Evolutionary conservation across 768 basidiomycete species (phyloP).

Genomic region (Mycena polygramma): DNA sequence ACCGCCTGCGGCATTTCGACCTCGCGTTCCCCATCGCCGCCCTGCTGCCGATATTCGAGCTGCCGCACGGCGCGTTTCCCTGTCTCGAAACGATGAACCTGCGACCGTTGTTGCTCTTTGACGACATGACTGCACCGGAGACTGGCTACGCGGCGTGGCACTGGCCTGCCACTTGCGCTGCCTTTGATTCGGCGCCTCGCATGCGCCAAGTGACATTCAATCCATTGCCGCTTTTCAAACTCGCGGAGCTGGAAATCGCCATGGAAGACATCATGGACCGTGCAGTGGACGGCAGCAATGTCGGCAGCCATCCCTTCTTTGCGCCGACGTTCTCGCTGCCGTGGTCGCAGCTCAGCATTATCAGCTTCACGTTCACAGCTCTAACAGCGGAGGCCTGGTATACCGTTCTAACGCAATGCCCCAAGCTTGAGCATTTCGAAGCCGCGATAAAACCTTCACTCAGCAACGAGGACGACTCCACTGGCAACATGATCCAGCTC

Average conservation of each 20-base stretch:
- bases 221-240: not conserved
- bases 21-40: conserved; percentile 3
- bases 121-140: conserved; percentile 7
- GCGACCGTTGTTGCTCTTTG: conserved; percentile 1
- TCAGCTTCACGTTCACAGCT: conserved; percentile 16
- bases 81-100: conserved; percentile 11
- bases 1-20: conserved; percentile 10
- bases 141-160: conserved; percentile 5
- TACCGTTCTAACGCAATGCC: conserved; percentile 9
- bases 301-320: not conserved
- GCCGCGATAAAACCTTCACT: conserved; percentile 6
- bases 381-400: conserved; percentile 10
- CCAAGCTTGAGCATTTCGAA: not conserved
- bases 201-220: conserved; percentile 6
- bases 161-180: conserved; percentile 15
- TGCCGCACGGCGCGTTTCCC: conserved; percentile 10
- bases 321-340: conserved; percentile 14
- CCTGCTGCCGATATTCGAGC: conserved; percentile 1
- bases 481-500: not conserved
- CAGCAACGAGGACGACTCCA: not conserved
- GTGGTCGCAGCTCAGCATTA: conserved; percentile 18
- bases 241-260: conserved; percentile 6
- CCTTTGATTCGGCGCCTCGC: conserved; percentile 4
- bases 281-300: not conserved
- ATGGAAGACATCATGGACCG: conserved; percentile 8